phyloP scores from a whole-genome alignment of 257 asterid genomes.

The Agastache rugosa region DNA sequence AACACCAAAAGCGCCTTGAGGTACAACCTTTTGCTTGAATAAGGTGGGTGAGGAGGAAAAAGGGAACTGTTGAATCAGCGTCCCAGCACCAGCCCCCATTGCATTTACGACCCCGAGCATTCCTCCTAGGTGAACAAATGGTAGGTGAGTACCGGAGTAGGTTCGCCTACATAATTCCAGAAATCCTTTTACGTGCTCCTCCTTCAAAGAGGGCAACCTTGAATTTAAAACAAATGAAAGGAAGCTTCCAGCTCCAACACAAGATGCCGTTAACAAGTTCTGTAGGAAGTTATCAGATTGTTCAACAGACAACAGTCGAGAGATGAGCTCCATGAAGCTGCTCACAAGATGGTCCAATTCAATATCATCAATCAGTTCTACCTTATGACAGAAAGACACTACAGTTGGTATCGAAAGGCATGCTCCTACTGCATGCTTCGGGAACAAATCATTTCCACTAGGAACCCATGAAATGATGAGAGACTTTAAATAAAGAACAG shows the following conservation, averaged over 20 bases:
- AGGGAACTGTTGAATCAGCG: conserved; percentile 44
- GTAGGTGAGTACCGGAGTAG: conserved; percentile 68
- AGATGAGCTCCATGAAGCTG: conserved; percentile 58
- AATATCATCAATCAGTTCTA: conserved; percentile 70
- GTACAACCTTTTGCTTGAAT: conserved; percentile 61
- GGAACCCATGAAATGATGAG: conserved; percentile 75
- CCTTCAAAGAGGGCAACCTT: conserved; percentile 62
- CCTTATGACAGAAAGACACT: conserved; percentile 75
- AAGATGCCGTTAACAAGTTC: conserved; percentile 82
- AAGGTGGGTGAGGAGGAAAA: conserved; percentile 35
- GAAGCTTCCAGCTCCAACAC: conserved; percentile 87
- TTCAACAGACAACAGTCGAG: conserved; percentile 59
- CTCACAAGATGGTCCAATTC: conserved; percentile 62
- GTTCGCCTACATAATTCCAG: conserved; percentile 64
- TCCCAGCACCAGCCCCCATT: conserved; percentile 87
- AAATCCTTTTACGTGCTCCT: conserved; percentile 58
- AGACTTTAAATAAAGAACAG: conserved; percentile 63
- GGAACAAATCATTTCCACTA: conserved; percentile 40
- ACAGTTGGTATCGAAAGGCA: conserved; percentile 79
- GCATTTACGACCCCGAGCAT: conserved; percentile 88
- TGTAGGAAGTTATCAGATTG: conserved; percentile 60
- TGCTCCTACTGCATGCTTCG: conserved; percentile 63
- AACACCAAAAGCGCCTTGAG: conserved; percentile 22
- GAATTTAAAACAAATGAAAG: conserved; percentile 62
- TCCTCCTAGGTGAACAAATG: conserved; percentile 78